Conservation (phyloP, 2,329 filamentous ascomycete genomes). For the Colletotrichum sidae region DNA sequence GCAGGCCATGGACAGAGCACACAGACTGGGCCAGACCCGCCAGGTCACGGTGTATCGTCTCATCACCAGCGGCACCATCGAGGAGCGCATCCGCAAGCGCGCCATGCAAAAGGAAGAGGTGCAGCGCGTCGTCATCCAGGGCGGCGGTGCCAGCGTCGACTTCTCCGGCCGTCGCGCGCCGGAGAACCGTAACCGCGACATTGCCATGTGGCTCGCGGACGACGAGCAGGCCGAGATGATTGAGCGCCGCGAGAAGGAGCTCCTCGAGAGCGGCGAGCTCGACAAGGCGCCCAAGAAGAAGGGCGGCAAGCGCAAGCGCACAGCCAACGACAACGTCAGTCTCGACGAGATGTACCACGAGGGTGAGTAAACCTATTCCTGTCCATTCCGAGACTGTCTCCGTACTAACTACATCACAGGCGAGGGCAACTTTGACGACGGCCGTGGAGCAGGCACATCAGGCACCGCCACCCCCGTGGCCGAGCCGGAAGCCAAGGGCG, state of each 20-base stretch:
- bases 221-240: conserved; percentile 96
- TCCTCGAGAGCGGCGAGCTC: conserved; percentile 77
- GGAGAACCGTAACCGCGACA: conserved; percentile 96
- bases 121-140: conserved; percentile 94
- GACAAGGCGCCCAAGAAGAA: conserved; percentile 69
- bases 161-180: conserved; percentile 91
- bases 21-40: conserved; percentile 94
- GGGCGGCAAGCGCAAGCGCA: conserved; percentile 66
- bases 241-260: conserved; percentile 90
- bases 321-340: conserved; percentile 66
- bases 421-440: conserved; percentile 94
- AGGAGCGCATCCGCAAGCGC: conserved; percentile 96
- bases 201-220: conserved; percentile 98
- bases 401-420: conserved; percentile 64
- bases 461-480: conserved; percentile 85
- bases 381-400: not conserved
- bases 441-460: conserved; percentile 55
- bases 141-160: conserved; percentile 90
- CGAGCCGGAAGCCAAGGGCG: conserved; percentile 58
- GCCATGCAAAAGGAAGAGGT: conserved; percentile 99
- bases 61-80: conserved; percentile 96
- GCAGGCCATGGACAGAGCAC: conserved; percentile 98
- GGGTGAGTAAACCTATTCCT: conserved; percentile 71
- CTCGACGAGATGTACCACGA: conserved; percentile 99
- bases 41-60: conserved; percentile 98